Conservation (phyloP, 441 rosid species). For the Manihot esculenta region DNA sequence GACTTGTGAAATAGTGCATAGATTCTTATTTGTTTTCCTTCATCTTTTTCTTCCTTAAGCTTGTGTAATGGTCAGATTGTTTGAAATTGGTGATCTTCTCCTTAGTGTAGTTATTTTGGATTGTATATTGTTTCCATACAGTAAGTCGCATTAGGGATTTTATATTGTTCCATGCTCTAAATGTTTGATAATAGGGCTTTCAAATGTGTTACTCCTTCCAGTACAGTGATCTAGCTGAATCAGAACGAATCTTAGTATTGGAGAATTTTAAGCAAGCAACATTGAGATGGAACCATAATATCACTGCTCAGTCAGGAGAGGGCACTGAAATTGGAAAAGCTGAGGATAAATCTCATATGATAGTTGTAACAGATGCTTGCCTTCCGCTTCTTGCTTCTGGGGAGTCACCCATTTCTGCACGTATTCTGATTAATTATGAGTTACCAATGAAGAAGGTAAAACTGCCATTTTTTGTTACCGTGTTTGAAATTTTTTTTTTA, state of each 20-base stretch:
- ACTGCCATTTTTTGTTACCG: no score
- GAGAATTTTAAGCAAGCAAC: slow-evolving; percentile 59
- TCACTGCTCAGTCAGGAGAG: slow-evolving; percentile 33
- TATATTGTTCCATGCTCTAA: no score
- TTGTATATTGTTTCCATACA: no score
- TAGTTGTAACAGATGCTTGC: slow-evolving; percentile 81
- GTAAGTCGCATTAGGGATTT: no score
- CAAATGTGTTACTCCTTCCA: slow-evolving; percentile 27
- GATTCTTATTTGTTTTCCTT: no score
- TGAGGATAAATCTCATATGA: slow-evolving; percentile 57
- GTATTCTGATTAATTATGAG: slow-evolving; percentile 80
- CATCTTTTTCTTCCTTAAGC: no score
- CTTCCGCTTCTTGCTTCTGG: slow-evolving; percentile 72
- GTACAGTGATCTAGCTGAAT: slow-evolving; percentile 77
- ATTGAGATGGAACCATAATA: slow-evolving; percentile 51
- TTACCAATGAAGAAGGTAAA: slow-evolving; percentile 75
- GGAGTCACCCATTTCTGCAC: slow-evolving; percentile 59
- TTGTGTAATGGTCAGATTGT: no score
- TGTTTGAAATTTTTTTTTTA: no score
- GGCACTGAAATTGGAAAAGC: slow-evolving; percentile 37
- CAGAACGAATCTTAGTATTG: slow-evolving; percentile 49
- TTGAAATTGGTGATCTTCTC: no score
- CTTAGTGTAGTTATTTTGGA: no score
- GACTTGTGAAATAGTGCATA: no score
- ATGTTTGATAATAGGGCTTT: no score